A percentile compares a stretch with the other conserved stretches of the same genome.
Conservation (phyloP, 2,329 filamentous ascomycete species). For the Esteya vermicola region DNA sequence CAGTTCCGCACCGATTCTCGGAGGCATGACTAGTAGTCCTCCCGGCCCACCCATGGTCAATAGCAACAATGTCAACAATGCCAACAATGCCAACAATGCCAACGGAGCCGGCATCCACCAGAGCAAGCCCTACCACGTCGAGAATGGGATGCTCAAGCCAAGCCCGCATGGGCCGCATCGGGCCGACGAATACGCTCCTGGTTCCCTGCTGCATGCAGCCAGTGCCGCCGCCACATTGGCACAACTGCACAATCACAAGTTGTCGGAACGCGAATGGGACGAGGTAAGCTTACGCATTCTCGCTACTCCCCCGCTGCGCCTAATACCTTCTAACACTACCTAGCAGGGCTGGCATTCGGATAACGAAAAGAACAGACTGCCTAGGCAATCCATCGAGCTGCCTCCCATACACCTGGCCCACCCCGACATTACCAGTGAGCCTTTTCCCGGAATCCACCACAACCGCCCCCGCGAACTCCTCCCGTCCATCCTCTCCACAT, state of each 20-base stretch:
- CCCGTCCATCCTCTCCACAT: constrained; percentile 68
- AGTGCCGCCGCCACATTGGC: constrained; percentile 78
- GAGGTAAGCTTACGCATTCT: constrained; percentile 51
- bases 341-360: constrained; percentile 58
- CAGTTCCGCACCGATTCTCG: constrained; percentile 16
- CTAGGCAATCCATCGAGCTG: constrained; percentile 56
- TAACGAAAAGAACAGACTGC: constrained; percentile 47
- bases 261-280: constrained; percentile 58
- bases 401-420: constrained; percentile 49
- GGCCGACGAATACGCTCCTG: constrained; percentile 54
- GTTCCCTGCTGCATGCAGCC: constrained; percentile 50
- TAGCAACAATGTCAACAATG: constrained; percentile 1
- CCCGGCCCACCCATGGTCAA: not conserved
- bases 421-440: constrained; percentile 57
- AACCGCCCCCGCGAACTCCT: constrained; percentile 57
- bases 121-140: constrained; percentile 39
- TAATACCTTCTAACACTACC: not conserved
- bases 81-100: not conserved
- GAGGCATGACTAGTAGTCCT: constrained; percentile 2
- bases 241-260: constrained; percentile 64
- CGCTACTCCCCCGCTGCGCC: too few relatives aligned
- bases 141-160: constrained; percentile 51
- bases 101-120: constrained; percentile 10
- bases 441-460: constrained; percentile 48
- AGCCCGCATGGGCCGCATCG: constrained; percentile 56